Evolutionary conservation across 306 rosid genomes (phyloP), one percentile per base, ranked within the genome.

Genomic region (Vigna unguiculata): DNA sequence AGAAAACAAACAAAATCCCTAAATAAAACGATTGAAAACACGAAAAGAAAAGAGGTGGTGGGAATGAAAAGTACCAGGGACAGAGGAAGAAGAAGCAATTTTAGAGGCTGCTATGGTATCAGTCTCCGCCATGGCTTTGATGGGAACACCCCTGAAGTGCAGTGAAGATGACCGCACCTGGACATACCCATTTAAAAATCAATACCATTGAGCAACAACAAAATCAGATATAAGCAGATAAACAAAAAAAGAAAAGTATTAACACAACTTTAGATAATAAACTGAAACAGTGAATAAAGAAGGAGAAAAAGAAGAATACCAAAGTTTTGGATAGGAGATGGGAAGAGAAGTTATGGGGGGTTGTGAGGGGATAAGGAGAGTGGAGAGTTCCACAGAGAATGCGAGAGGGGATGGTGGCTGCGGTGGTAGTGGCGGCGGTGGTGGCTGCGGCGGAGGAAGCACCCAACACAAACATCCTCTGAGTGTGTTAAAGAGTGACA

Each of bases 101-200:
- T 75, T 61, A 12, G 90, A 61, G 15, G 22, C 47, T 22, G 88
- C 58, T 41, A 80, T 7, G 7, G 87, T 41, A 20, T 81, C 85
- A 38, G 74, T 71, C 6, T 88, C 78, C 21, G 96, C 88, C 96
- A 94, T 90, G 60, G 91, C 90, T 81, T 72, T 86, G 82, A 90
- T 76, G 40, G 86, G 77, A 34, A 71, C 13, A 54, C 70, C 82
- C 74, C 78, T 73, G 59, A 80, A 76, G 46, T 51, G 79, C 59
- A 77, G 71, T 32, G 83, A 72, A 46, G 82, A 77, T 1, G 81
- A 77, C 58, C 57, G 76, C 63, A 76, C 57, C 74, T 82, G 83
- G 57, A 46, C 59, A 48, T 25, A 51, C 14, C 59, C 81, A 68
- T 71, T 51, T 47, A 59, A 71, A 67, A 78, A 74, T 69, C 80